A percentile compares a stretch with the other conserved stretches of the same genome.
phyloP scores from a whole-genome alignment of 2,329 filamentous ascomycete genomes.

The Beauveria bassiana region DNA sequence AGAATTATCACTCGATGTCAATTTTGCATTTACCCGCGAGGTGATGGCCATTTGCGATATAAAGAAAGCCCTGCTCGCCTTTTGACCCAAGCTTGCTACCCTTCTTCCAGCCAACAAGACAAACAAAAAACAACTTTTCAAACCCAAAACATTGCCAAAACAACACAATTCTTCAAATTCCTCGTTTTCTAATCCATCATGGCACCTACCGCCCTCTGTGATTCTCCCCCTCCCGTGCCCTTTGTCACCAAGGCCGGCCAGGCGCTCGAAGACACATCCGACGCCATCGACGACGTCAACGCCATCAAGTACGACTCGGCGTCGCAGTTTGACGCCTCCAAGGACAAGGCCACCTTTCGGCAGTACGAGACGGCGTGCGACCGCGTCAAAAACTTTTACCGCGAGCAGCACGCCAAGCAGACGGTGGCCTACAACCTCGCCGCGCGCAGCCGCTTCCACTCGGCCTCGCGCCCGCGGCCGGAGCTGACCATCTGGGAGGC shows the following conservation, averaged over 20 bases:
- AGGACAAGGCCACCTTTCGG: constrained; percentile 74
- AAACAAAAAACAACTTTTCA: too few species aligned
- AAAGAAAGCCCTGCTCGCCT: not conserved
- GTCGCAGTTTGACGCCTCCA: constrained; percentile 63
- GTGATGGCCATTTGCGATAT: not conserved
- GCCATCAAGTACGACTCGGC: constrained; percentile 40
- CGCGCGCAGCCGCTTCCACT: constrained; percentile 54
- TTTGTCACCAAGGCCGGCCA: constrained; percentile 16
- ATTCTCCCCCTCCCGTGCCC: not conserved
- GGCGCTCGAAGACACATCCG: constrained; percentile 42
- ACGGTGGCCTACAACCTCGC: constrained; percentile 79
- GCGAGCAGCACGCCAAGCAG: constrained; percentile 62
- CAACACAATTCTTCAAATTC: not conserved
- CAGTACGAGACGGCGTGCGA: constrained; percentile 79
- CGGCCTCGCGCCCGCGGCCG: constrained; percentile 51
- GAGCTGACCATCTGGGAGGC: constrained; percentile 86
- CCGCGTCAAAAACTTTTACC: constrained; percentile 81
- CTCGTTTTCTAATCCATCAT: constrained; percentile 10
- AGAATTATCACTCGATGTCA: not conserved
- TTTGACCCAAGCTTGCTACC: not conserved
- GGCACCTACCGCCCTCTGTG: constrained; percentile 20
- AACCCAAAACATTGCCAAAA: too few species aligned
- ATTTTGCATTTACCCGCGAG: not conserved
- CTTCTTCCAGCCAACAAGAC: not conserved
- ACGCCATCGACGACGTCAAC: constrained; percentile 44